These are phyloP conservation scores for Mortierella claussenii DNA, from an alignment of 192 early-diverging fungal genomes.

Conservation along the genomic window DNA sequence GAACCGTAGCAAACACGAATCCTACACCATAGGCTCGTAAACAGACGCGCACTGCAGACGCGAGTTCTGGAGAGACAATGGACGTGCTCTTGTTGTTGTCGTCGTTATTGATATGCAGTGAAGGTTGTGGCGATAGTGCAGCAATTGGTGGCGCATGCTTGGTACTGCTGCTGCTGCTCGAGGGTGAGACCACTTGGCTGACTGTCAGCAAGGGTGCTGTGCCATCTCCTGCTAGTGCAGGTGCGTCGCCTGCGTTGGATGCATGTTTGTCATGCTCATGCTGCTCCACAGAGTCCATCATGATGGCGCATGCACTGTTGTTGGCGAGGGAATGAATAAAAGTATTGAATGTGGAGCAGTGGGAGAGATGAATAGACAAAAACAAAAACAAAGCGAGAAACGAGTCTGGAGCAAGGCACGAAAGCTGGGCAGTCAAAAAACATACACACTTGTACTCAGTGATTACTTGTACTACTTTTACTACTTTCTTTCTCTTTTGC, in stretches of 20 bases:
- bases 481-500: no score
- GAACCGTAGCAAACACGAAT: conserved; percentile 43
- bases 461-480: no score
- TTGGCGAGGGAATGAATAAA: conserved; percentile 1
- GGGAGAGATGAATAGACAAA: neutral
- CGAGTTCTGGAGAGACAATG: conserved; percentile 26
- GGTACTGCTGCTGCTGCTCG: no score
- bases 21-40: conserved; percentile 49
- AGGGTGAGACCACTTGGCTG: no score
- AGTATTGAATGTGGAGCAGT: neutral
- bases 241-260: no score
- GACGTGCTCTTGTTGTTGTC: neutral
- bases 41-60: conserved; percentile 32
- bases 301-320: no score
- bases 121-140: no score
- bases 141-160: no score
- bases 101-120: neutral
- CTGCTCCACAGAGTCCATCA: neutral
- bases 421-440: no score
- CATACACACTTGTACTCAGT: no score
- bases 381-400: neutral
- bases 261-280: neutral
- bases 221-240: no score
- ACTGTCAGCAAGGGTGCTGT: no score
- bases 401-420: neutral